Evolutionary conservation across 129 eudicot genomes (phyloP), one percentile per base, ranked within the genome.

Genomic region (sunflower (Helianthus annuus)): DNA sequence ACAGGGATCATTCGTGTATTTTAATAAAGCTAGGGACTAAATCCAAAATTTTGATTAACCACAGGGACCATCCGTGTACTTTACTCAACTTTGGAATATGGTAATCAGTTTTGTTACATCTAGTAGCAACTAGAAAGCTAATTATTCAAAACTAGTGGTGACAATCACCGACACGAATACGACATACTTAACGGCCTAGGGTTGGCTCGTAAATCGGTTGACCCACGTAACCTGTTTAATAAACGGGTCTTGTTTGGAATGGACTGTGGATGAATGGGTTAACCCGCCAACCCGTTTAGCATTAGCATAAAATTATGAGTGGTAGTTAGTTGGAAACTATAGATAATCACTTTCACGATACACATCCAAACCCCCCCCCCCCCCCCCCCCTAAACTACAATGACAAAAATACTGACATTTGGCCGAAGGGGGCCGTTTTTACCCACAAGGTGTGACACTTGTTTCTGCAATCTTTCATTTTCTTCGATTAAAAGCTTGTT

Each of bases 401-500:
- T 6, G 19, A n/a, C 56, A 51, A 66, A 15, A n/a, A 14, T 13
- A 70, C 89, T 73, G 60, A 90, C 97, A 75, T 64, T 86, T 36
- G 83, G 98, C 60, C 95, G 89, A 87, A 88, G 80, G 66, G 55
- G 80, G 60, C 96, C 97, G 72, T 88, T 88, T 61, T 91, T 90
- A 68, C 85, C 86, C 39, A 91, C 97, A 68, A 91, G 74, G 51
- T 88, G 90, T 1, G 90, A 88, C 74, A 88, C 90, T 75, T 88
- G 97, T 65, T 91, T 91, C 79, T 88, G 97, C 55, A 91, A 75
- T 68, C 97, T 85, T 72, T 91, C 96, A 60, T 91, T 91, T 67
- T 91, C 97, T 74, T 91, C 97, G 88, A 91, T 88, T 74, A 91
- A 66, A 81, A 91, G 90, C 83, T 91, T 91, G 79, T 91, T 91